A percentile compares a stretch with the other conserved stretches of the same genome.
phyloP scores from a whole-genome alignment of 352 stramenopile genomes.

The Phytophthora pini region DNA sequence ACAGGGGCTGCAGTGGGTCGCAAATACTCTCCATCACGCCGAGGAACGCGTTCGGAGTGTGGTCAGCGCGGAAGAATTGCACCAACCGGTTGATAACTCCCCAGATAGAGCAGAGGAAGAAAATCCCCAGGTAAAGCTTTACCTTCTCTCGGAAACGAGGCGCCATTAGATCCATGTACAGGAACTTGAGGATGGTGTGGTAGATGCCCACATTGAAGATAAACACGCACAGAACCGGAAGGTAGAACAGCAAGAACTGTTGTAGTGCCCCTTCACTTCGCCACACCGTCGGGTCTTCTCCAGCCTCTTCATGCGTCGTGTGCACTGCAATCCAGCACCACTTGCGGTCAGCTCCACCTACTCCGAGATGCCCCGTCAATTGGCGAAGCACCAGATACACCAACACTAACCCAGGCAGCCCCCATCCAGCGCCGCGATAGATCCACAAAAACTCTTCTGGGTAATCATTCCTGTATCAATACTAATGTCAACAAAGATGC shows the following conservation, averaged over 20 bases:
- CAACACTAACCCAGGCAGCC: slow-evolving; percentile 58
- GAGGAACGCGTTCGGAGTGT: slow-evolving; percentile 61
- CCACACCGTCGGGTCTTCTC: slow-evolving; percentile 47
- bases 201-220: slow-evolving; percentile 75
- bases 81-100: slow-evolving; percentile 70
- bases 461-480: slow-evolving; percentile 67
- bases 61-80: slow-evolving; percentile 55
- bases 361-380: slow-evolving; percentile 71
- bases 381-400: slow-evolving; percentile 69
- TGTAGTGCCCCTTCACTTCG: slow-evolving; percentile 54
- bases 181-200: slow-evolving; percentile 63
- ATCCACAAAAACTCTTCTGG: slow-evolving; percentile 65
- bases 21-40: slow-evolving; percentile 74
- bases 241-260: slow-evolving; percentile 76
- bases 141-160: slow-evolving; percentile 62
- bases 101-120: slow-evolving; percentile 82
- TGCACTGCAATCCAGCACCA: slow-evolving; percentile 85
- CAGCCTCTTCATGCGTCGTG: slow-evolving; percentile 24
- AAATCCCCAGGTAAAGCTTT: slow-evolving; percentile 69
- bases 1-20: slow-evolving; percentile 72
- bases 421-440: slow-evolving; percentile 75
- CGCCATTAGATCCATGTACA: slow-evolving; percentile 73
- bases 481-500: background rate
- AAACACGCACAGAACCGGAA: slow-evolving; percentile 65
- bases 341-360: slow-evolving; percentile 67